phyloP scores from a whole-genome alignment of 495 filamentous ascomycete genomes.

The Paragyromitra xinjiangensis region DNA sequence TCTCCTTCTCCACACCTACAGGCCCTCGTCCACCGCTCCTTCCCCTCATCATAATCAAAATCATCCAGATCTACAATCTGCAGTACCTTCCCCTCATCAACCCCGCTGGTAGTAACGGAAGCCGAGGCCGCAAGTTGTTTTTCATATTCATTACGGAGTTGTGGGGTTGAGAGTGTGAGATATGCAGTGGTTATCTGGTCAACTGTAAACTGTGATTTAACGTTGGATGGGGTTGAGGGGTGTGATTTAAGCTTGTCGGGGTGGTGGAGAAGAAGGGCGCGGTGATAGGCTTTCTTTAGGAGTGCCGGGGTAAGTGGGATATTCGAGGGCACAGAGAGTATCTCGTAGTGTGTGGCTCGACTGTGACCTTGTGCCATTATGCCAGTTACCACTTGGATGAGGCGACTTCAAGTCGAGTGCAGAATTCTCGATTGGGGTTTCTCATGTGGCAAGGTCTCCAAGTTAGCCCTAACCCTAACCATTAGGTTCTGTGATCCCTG shows the following conservation, averaged over 20 bases:
- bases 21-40: constrained; percentile 68
- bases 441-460: too few relatives aligned
- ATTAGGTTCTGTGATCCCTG: too few relatives aligned
- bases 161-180: constrained; percentile 70
- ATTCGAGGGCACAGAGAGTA: constrained; percentile 63
- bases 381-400: background rate
- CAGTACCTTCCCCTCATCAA: constrained; percentile 65
- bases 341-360: constrained; percentile 62
- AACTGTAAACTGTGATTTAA: constrained; percentile 61
- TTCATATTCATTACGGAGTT: constrained; percentile 72
- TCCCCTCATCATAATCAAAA: constrained; percentile 66
- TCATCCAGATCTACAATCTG: constrained; percentile 88
- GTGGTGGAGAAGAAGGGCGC: constrained; percentile 79
- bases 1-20: constrained; percentile 84
- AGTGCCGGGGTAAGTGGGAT: constrained; percentile 52
- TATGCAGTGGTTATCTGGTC: constrained; percentile 84
- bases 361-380: constrained; percentile 18
- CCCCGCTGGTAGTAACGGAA: constrained; percentile 11
- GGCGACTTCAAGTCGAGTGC: too few relatives aligned
- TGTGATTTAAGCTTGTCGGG: constrained; percentile 71
- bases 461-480: too few relatives aligned
- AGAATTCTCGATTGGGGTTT: too few relatives aligned
- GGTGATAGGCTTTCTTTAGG: constrained; percentile 79
- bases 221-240: constrained; percentile 12
- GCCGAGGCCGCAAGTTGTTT: constrained; percentile 38